Evolutionary conservation across 768 basidiomycete species (phyloP), one percentile per base, ranked within the genome.

Genomic region (Pulveroboletus sp.): DNA sequence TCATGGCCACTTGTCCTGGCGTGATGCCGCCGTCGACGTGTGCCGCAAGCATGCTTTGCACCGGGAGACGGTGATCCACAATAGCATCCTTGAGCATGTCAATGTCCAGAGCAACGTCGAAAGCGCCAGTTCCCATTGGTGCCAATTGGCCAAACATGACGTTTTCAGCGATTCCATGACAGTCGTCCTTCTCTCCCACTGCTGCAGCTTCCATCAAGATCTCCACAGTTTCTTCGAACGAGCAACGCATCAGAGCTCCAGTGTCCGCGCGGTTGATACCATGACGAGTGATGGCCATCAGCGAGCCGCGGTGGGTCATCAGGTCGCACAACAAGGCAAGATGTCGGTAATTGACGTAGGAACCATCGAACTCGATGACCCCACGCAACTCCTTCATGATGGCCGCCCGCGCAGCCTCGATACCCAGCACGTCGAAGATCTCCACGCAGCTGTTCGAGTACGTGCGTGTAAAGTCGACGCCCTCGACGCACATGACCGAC

Each of bases 211-310:
- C 96, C 87, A 98, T 94, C 47, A 99, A 71, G 60, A 98, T 97
- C 67, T 99, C 96, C 53, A 99, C 96, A 3, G 96, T 99, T 75
- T 98, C 96, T 68, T 99, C 96, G 77, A 99, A 99, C 1, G 96
- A 98, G 68, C 93, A 98, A 43, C 96, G 78, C 87, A 98, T 98
- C 45, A 99, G 76, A 5, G 96, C 95, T 17, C 96, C 96, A n/a
- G 96, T 97, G 60, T 99, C 96, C 22, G 94, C 88, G 41, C 96
- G 86, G 71, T 99, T 99, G 71, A 99, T 99, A 68, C 96, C 96
- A 63, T 99, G 96, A 32, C 96, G 93, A 45, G 96, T 99, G 71
- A 99, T 99, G 5, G 94, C 91, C 94, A 97, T 98, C 42, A 99
- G 78, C 3, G 79, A 66, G 23, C 96, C 96, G 36, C 92, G 89